Evolutionary conservation across 495 filamentous ascomycete genomes (phyloP).

Genomic region (Rhypophila decipiens): DNA sequence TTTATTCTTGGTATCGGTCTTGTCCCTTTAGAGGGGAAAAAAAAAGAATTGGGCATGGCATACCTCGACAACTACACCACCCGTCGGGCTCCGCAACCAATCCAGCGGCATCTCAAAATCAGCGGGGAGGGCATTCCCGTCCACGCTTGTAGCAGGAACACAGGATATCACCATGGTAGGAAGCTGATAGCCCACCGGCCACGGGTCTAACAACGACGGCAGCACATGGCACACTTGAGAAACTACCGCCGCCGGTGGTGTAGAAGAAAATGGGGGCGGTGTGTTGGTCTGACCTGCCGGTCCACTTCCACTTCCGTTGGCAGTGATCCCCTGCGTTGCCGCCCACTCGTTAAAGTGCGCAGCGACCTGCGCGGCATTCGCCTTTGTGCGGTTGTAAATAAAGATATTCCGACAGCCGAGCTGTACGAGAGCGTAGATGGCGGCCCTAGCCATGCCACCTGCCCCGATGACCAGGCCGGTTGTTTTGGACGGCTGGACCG

Average conservation of each 20-base stretch:
- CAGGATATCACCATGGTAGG: slow-evolving; percentile 75
- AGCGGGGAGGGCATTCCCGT: slow-evolving; percentile 56
- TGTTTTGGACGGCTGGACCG: slow-evolving; percentile 58
- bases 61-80: slow-evolving; percentile 72
- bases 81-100: slow-evolving; percentile 71
- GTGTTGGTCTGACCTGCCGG: slow-evolving; percentile 18
- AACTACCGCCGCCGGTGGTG: not conserved
- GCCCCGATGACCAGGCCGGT: slow-evolving; percentile 71
- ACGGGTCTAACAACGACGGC: slow-evolving; percentile 50
- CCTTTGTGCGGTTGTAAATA: slow-evolving; percentile 63
- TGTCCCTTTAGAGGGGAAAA: not conserved
- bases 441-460: slow-evolving; percentile 75
- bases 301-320: slow-evolving; percentile 31
- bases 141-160: slow-evolving; percentile 62
- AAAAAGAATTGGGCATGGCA: slow-evolving; percentile 3
- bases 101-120: slow-evolving; percentile 69
- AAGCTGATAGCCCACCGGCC: slow-evolving; percentile 56
- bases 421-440: slow-evolving; percentile 72
- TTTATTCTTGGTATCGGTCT: too few relatives aligned
- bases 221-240: slow-evolving; percentile 55
- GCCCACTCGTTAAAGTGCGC: slow-evolving; percentile 60
- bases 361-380: slow-evolving; percentile 59
- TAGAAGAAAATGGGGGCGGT: not conserved
- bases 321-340: slow-evolving; percentile 18
- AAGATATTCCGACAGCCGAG: slow-evolving; percentile 76